phyloP scores from a whole-genome alignment of 257 asterid species.

The Pogostemon cablin region DNA sequence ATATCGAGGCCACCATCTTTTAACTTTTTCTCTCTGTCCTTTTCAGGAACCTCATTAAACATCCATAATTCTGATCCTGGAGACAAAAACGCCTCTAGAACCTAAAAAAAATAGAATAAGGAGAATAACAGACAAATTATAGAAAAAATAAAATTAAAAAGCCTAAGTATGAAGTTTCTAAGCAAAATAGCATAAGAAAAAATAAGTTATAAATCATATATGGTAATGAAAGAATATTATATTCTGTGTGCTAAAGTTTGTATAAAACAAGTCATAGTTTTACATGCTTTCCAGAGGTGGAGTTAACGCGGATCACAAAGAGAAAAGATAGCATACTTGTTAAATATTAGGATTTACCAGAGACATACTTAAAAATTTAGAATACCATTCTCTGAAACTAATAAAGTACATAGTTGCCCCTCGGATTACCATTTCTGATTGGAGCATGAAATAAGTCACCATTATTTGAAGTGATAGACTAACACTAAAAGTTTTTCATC shows the following conservation, averaged over 20 bases:
- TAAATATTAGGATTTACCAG: too few species aligned
- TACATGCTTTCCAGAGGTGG: slow-evolving; percentile 5
- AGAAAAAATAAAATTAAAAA: background rate
- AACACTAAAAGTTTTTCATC: background rate
- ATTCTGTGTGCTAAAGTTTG: slow-evolving; percentile 9
- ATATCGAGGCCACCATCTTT: slow-evolving; percentile 95
- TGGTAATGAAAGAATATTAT: background rate
- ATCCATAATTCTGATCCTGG: slow-evolving; percentile 91
- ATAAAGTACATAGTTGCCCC: background rate
- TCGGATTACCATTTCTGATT: background rate
- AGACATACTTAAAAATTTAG: too few species aligned
- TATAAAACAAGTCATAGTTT: background rate
- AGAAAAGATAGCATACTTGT: background rate
- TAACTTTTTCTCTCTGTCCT: slow-evolving; percentile 74
- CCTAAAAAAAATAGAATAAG: slow-evolving; percentile 46
- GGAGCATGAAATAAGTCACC: background rate
- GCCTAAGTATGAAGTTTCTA: background rate
- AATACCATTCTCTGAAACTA: too few species aligned
- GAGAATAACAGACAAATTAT: slow-evolving; percentile 20
- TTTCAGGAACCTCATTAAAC: slow-evolving; percentile 90
- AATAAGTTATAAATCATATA: background rate
- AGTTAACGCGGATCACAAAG: background rate
- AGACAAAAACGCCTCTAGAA: slow-evolving; percentile 86
- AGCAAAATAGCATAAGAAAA: slow-evolving; percentile 8
- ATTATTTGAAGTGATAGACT: background rate